Percentiles rank a stretch among this genome's conserved stretches.
Evolutionary conservation across 345 rosid genomes (phyloP).

Genomic region (Fremontodendron californicum): DNA sequence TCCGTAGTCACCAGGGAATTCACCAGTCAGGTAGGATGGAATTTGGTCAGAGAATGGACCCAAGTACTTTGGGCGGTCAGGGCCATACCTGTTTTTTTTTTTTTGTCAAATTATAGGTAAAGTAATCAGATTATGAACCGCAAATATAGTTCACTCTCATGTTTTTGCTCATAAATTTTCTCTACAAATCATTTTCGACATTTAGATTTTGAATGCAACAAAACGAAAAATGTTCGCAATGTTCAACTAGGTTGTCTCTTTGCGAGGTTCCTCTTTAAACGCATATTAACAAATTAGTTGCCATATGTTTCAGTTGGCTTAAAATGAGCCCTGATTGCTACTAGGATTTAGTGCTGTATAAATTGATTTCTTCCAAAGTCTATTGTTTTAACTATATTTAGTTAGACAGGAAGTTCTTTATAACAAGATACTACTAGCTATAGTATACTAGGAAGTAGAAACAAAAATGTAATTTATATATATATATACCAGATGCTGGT

Average conservation of each 20-base stretch:
- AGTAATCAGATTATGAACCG: neutral
- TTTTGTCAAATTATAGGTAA: neutral
- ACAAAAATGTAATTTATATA: neutral
- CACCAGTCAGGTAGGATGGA: conserved; percentile 90
- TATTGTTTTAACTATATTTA: too few relatives aligned
- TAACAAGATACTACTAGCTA: too few relatives aligned
- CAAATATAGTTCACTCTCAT: neutral
- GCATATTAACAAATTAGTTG: too few relatives aligned
- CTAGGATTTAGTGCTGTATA: neutral
- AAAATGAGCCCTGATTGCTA: neutral
- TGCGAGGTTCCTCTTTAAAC: neutral
- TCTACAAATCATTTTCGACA: neutral
- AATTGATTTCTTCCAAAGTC: too few relatives aligned
- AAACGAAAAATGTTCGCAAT: neutral
- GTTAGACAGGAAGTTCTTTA: too few relatives aligned
- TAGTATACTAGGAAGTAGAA: neutral
- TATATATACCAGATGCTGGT: conserved; percentile 71
- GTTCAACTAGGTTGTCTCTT: neutral
- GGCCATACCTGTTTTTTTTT: conserved; percentile 70
- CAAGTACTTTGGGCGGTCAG: conserved; percentile 94
- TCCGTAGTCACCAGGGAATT: conserved; percentile 90
- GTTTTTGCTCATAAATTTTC: neutral
- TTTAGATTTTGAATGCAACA: neutral
- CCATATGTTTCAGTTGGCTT: neutral
- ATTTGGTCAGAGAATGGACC: conserved; percentile 98